Evolutionary conservation across 768 basidiomycete species (phyloP), one percentile per base, ranked within the genome.

Genomic region (Auricularia sp.): DNA sequence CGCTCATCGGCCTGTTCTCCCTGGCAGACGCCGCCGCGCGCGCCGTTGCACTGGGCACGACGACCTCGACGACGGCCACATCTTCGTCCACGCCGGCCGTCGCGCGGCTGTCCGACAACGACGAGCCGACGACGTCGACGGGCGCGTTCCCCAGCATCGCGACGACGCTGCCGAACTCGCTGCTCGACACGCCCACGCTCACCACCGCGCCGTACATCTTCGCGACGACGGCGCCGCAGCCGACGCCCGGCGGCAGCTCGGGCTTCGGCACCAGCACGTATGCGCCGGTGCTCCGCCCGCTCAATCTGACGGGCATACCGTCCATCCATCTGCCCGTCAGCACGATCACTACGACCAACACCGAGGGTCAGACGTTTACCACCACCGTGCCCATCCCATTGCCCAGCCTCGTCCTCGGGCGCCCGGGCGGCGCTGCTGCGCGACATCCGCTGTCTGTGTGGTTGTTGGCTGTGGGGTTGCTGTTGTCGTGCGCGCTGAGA

Each of bases 221-320:
- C 70, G 91, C 91, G 68, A 80, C 87, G 0, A 87, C 90, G 3
- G 74, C 89, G 60, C 68, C 80, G 8, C 83, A 56, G 3, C 66
- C 66, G 29, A 67, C 64, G n/a, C 34, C 43, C 21, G 64, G 61
- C 23, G 84, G 84, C 3, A 66, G 75, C 3, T 79, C 84, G 18
- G 88, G 83, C 42, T 83, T 91, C 23, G 90, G 84, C 18, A 86
- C 85, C 0, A 85, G 83, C 72, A 90, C 89, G 3, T 92, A 92
- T 70, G 77, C 73, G 42, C 79, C 90, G 0, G 76, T 89, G 34
- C 73, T 87, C 8, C 36, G 58, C 43, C 59, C 64, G n/a, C 36
- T 75, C 54, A 85, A 82, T 67, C 76, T 74, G 35, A 81, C 86
- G 1, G 83, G 79, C 6, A 73, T 92, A 11, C 87, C 88, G 16